Evolutionary conservation across 768 basidiomycete genomes (phyloP).

Genomic region (Lentinula detonsa): DNA sequence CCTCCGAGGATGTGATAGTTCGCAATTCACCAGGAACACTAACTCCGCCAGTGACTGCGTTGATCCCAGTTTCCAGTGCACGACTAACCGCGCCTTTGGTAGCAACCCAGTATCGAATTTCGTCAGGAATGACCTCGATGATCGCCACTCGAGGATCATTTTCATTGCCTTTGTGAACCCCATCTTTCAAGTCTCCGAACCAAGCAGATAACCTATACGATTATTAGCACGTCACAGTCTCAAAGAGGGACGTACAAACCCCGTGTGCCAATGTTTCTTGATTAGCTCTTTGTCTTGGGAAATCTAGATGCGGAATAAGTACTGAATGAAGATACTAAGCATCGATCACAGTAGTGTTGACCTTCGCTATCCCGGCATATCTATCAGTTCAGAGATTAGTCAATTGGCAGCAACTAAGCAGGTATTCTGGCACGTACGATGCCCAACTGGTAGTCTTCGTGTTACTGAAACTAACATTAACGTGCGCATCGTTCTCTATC

Average conservation of each 20-base stretch:
- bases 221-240: neutral
- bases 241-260: slow-evolving; percentile 24
- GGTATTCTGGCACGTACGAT: slow-evolving; percentile 27
- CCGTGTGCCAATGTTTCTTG: slow-evolving; percentile 56
- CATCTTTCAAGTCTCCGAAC: slow-evolving; percentile 85
- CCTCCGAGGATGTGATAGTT: slow-evolving; percentile 71
- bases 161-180: slow-evolving; percentile 74
- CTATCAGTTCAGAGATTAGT: slow-evolving; percentile 15
- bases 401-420: neutral
- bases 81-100: slow-evolving; percentile 54
- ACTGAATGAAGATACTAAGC: neutral
- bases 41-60: slow-evolving; percentile 54
- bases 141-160: slow-evolving; percentile 74
- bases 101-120: slow-evolving; percentile 79
- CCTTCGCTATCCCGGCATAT: slow-evolving; percentile 65
- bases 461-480: slow-evolving; percentile 79
- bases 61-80: slow-evolving; percentile 52
- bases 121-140: slow-evolving; percentile 73
- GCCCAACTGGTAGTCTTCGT: slow-evolving; percentile 71
- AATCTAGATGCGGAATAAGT: neutral
- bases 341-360: slow-evolving; percentile 16
- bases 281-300: slow-evolving; percentile 54
- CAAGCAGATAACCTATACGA: slow-evolving; percentile 55
- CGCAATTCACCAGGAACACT: slow-evolving; percentile 71
- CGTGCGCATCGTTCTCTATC: slow-evolving; percentile 66